Percentiles rank a stretch among this genome's conserved stretches.
Conservation (phyloP, 2,329 filamentous ascomycete species). For the Colletotrichum kahawae region DNA sequence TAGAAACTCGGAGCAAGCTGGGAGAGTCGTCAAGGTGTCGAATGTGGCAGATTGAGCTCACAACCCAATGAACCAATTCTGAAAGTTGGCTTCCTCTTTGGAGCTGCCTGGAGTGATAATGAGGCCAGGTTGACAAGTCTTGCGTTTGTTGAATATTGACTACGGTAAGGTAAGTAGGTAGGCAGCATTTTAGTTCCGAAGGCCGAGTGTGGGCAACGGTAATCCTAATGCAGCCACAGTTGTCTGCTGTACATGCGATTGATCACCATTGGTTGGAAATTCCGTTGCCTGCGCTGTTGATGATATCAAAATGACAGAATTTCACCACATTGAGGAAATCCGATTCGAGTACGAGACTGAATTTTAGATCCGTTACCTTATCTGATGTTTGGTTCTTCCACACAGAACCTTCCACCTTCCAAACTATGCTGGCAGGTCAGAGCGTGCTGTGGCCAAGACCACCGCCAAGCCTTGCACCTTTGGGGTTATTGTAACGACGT, state of each 20-base stretch:
- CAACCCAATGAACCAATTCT: background rate
- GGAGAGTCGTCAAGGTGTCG: background rate
- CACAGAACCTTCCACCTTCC: background rate
- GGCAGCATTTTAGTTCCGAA: background rate
- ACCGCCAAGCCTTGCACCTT: background rate
- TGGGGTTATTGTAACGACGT: background rate
- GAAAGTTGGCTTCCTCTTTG: background rate
- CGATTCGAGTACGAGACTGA: background rate
- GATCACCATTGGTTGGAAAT: background rate
- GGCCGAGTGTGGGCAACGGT: background rate
- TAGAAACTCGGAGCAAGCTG: background rate
- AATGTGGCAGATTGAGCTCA: background rate
- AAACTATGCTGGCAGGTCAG: background rate
- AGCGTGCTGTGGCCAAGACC: background rate
- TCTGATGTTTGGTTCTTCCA: conserved; percentile 3
- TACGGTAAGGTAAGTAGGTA: background rate
- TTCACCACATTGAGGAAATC: background rate
- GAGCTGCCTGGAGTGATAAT: background rate
- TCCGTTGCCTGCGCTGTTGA: background rate
- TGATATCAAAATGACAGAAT: background rate
- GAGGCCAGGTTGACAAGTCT: background rate
- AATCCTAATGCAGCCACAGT: background rate
- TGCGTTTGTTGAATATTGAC: background rate
- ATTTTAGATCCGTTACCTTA: background rate
- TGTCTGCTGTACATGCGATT: background rate